Percentiles rank a stretch among this genome's conserved stretches.
phyloP scores from a whole-genome alignment of 805 yeast genomes.

The Monosporozyma unispora region DNA sequence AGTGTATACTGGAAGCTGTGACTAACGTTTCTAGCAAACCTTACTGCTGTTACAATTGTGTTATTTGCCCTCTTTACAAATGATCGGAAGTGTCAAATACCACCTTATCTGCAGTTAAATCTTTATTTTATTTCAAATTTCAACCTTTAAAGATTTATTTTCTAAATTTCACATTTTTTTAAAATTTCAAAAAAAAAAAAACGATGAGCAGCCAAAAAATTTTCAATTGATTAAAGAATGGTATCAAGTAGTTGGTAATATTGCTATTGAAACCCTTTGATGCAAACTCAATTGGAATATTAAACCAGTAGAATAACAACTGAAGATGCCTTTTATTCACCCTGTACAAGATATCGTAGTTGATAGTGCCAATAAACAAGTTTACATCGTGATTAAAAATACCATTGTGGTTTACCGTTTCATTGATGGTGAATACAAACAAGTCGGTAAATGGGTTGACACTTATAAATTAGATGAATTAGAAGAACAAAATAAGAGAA shows the following conservation, averaged over 20 bases:
- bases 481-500: constrained; percentile 38
- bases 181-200: neutral
- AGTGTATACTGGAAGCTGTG: too few relatives aligned
- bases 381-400: constrained; percentile 54
- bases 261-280: neutral
- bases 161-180: neutral
- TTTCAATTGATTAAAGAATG: neutral
- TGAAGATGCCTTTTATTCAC: constrained; percentile 41
- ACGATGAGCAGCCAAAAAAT: neutral
- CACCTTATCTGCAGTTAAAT: neutral
- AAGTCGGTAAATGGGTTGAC: constrained; percentile 56
- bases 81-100: too few relatives aligned
- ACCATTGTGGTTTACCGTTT: constrained; percentile 43
- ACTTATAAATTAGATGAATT: constrained; percentile 33
- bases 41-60: too few relatives aligned
- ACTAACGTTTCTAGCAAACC: too few relatives aligned
- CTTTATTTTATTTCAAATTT: neutral
- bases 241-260: neutral
- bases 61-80: too few relatives aligned
- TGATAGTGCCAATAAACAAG: constrained; percentile 36
- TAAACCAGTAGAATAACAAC: neutral
- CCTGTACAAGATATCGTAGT: constrained; percentile 55
- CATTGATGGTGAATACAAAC: constrained; percentile 28
- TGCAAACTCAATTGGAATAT: neutral
- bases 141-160: neutral